Conservation (phyloP, 164 flowering plant species). For the Nelumbo lutea region DNA sequence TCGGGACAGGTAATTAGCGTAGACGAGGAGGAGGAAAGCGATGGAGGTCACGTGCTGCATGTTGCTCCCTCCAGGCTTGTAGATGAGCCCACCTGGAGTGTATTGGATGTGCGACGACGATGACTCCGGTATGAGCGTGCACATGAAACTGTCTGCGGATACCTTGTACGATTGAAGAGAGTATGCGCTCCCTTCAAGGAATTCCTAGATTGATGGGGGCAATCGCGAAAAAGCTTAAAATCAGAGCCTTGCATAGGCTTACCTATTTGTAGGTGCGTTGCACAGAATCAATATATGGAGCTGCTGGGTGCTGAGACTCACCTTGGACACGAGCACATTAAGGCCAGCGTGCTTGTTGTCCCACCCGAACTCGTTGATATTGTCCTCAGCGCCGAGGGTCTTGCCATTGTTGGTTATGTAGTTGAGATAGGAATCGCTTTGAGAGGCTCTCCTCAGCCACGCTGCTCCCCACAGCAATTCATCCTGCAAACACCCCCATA, state of each 20-base stretch:
- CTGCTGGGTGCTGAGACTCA: constrained; percentile 8
- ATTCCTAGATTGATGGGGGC: constrained; percentile 45
- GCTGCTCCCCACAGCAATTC: constrained; percentile 98
- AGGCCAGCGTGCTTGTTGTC: constrained; percentile 97
- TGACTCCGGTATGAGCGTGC: constrained; percentile 75
- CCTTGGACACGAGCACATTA: constrained; percentile 88
- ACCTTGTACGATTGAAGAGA: constrained; percentile 67
- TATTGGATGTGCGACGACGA: constrained; percentile 68
- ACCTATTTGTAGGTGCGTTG: too few species aligned
- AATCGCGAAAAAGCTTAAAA: too few species aligned
- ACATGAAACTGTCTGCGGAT: constrained; percentile 91
- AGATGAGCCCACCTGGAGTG: constrained; percentile 87
- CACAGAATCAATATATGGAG: background rate
- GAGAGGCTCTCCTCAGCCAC: constrained; percentile 80
- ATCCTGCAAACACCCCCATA: constrained; percentile 42
- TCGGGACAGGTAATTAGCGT: constrained; percentile 63
- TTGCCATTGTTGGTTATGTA: constrained; percentile 75
- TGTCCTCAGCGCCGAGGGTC: constrained; percentile 87
- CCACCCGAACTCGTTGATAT: constrained; percentile 90
- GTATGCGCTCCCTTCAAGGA: constrained; percentile 53
- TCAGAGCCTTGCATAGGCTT: too few species aligned
- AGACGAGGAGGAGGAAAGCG: constrained; percentile 78
- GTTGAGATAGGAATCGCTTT: constrained; percentile 48
- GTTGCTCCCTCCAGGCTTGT: constrained; percentile 93
- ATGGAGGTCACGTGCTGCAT: constrained; percentile 83